Evolutionary conservation across 2,329 filamentous ascomycete species (phyloP).

Genomic region (Sporothrix humicola): DNA sequence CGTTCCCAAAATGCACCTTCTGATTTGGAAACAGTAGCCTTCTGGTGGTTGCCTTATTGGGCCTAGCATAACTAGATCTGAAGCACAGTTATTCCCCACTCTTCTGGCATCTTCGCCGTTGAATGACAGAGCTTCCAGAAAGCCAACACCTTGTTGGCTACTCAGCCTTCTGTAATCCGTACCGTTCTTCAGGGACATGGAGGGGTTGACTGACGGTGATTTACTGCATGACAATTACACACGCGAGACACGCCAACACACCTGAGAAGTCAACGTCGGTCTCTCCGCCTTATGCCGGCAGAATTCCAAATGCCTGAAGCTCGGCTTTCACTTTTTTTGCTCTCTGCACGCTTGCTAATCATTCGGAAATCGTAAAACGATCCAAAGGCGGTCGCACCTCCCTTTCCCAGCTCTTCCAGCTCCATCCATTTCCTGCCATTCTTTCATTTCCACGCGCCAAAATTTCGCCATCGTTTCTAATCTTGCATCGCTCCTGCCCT

Average conservation of each 20-base stretch:
- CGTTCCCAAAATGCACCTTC: background rate
- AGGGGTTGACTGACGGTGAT: background rate
- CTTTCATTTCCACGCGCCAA: background rate
- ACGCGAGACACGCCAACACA: background rate
- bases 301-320: conserved; percentile 14
- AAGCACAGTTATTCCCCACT: conserved; percentile 11
- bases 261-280: background rate
- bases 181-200: background rate
- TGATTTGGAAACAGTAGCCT: conserved; percentile 15
- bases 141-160: conserved; percentile 3
- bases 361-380: conserved; percentile 9
- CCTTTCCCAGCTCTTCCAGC: background rate
- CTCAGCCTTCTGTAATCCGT: conserved; percentile 22
- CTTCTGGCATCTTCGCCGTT: conserved; percentile 17
- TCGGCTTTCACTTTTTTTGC: background rate
- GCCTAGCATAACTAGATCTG: background rate
- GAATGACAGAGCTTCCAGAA: background rate
- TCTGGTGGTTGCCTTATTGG: background rate
- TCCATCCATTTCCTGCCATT: conserved; percentile 10
- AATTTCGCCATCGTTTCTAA: conserved; percentile 20
- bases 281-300: conserved; percentile 11
- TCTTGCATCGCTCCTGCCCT: conserved; percentile 18
- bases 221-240: background rate
- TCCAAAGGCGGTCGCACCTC: conserved; percentile 12
- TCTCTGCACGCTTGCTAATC: conserved; percentile 21